Conservation (phyloP, 352 stramenopile species). For the Phytophthora pinifolia region DNA sequence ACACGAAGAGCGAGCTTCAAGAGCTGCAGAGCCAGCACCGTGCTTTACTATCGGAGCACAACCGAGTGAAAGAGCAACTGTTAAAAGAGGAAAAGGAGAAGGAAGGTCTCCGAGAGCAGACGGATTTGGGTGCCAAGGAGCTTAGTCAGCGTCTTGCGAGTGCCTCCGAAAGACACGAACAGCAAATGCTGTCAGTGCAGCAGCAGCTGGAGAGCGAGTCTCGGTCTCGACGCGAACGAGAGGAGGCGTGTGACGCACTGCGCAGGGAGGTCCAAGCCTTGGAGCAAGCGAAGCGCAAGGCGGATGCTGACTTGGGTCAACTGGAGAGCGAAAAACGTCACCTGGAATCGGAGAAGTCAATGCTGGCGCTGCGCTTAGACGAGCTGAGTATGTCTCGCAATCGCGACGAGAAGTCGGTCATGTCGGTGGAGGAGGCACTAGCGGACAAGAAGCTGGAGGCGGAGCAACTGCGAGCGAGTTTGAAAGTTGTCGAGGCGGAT, state of each 20-base stretch:
- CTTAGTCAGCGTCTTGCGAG: neutral
- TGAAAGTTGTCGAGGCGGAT: constrained; percentile 37
- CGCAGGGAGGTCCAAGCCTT: constrained; percentile 27
- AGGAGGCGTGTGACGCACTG: constrained; percentile 24
- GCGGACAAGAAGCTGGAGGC: constrained; percentile 50
- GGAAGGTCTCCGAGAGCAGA: constrained; percentile 34
- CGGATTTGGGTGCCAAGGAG: constrained; percentile 22
- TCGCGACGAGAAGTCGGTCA: constrained; percentile 20
- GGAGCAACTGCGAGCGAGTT: constrained; percentile 42
- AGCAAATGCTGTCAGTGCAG: constrained; percentile 19
- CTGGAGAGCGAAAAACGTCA: constrained; percentile 43
- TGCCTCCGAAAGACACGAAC: constrained; percentile 11
- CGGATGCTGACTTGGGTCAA: constrained; percentile 22
- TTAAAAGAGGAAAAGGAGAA: constrained; percentile 47
- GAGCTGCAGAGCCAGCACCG: constrained; percentile 34
- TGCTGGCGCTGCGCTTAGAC: constrained; percentile 23
- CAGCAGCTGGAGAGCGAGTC: constrained; percentile 24
- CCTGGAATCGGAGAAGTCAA: constrained; percentile 36
- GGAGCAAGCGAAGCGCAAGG: constrained; percentile 28
- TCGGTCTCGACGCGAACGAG: constrained; percentile 18
- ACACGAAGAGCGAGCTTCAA: constrained; percentile 26
- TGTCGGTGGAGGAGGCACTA: constrained; percentile 18
- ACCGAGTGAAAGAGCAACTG: constrained; percentile 44
- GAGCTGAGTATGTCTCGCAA: constrained; percentile 23
- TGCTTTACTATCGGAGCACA: constrained; percentile 29